A percentile compares a stretch with the other conserved stretches of the same genome.
These are phyloP conservation scores for Raphanus sativus DNA, from an alignment of 345 rosid species.

Conservation along the genomic window DNA sequence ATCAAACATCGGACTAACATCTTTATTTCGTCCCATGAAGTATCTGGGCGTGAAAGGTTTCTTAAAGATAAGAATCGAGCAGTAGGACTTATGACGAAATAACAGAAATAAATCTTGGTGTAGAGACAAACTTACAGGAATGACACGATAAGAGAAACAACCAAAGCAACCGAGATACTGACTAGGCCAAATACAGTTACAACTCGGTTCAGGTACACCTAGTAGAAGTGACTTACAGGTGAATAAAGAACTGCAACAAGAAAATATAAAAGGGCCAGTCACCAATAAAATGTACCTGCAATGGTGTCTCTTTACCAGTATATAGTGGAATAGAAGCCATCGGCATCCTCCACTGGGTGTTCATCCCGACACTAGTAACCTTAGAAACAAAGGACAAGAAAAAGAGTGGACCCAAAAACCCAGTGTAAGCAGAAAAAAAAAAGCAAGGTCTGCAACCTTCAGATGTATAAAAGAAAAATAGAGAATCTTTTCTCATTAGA, in stretches of 20 bases:
- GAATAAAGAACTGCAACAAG: not conserved
- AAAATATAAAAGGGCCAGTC: not conserved
- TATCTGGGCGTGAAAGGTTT: not conserved
- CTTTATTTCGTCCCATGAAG: not conserved
- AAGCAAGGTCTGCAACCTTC: not conserved
- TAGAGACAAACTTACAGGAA: not conserved
- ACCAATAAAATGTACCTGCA: not conserved
- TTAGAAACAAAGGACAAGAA: not conserved
- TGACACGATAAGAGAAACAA: not conserved
- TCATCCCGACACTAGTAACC: not conserved
- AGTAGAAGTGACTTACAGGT: not conserved
- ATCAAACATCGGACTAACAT: not conserved
- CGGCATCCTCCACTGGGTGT: slow-evolving; percentile 6
- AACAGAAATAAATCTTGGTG: not conserved
- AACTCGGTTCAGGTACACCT: not conserved
- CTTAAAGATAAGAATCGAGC: not conserved
- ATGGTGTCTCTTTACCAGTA: slow-evolving; percentile 3
- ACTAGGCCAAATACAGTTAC: not conserved
- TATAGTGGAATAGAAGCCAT: not conserved
- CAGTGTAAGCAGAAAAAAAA: not conserved
- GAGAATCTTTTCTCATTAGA: not conserved
- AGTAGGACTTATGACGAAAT: not conserved
- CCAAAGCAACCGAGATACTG: slow-evolving; percentile 1
- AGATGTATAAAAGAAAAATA: not conserved
- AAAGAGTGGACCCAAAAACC: not conserved